Evolutionary conservation across 2,329 filamentous ascomycete genomes (phyloP).

Genomic region (Penicillium sp.): DNA sequence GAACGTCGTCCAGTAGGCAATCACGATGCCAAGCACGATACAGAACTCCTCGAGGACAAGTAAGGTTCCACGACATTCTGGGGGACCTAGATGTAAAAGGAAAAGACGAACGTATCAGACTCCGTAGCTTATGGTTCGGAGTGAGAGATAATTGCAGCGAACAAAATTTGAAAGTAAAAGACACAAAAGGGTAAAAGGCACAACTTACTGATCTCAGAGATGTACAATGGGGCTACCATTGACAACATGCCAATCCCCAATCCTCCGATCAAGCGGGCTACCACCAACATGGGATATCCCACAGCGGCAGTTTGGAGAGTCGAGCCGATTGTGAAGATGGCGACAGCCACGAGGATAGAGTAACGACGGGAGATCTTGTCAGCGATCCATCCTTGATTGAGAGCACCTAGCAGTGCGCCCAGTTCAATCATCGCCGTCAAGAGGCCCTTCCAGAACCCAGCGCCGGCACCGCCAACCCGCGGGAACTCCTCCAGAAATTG

Average conservation of each 20-base stretch:
- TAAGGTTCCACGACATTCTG: conserved; percentile 51
- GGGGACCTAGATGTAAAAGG: conserved; percentile 32
- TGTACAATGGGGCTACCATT: conserved; percentile 55
- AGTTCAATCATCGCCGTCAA: conserved; percentile 59
- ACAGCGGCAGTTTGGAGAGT: conserved; percentile 54
- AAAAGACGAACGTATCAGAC: neutral
- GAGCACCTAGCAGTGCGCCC: conserved; percentile 51
- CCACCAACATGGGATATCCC: conserved; percentile 54
- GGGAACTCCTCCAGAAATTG: conserved; percentile 52
- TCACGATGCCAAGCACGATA: conserved; percentile 45
- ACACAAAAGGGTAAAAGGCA: too few relatives aligned
- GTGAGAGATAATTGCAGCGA: too few relatives aligned
- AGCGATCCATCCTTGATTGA: conserved; percentile 53
- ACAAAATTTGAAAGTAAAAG: too few relatives aligned
- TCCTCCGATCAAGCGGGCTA: conserved; percentile 54
- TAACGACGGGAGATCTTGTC: conserved; percentile 56
- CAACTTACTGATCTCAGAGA: conserved; percentile 50
- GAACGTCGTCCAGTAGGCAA: conserved; percentile 47
- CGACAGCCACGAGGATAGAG: conserved; percentile 54
- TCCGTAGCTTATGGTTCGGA: neutral
- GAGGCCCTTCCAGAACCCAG: conserved; percentile 47
- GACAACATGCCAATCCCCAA: conserved; percentile 55
- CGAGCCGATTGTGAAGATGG: conserved; percentile 55
- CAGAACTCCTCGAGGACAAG: conserved; percentile 46
- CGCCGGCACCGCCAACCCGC: conserved; percentile 42